Conservation (phyloP, 495 filamentous ascomycete genomes). For the Penicillium riverlandense region DNA sequence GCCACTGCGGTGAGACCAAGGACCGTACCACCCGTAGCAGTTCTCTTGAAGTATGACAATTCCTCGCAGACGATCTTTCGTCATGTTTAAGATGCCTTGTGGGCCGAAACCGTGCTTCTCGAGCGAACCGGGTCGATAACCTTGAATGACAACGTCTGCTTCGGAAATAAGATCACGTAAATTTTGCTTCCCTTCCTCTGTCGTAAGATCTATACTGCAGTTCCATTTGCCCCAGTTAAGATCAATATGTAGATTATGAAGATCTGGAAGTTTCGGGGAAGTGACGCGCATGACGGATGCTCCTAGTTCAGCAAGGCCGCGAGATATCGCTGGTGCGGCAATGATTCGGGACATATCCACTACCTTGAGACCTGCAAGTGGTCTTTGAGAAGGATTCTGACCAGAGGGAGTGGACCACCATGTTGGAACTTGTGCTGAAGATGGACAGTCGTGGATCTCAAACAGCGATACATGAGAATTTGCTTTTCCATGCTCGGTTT, state of each 20-base stretch:
- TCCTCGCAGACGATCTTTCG: constrained; percentile 32
- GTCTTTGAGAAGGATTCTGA: background rate
- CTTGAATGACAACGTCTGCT: constrained; percentile 52
- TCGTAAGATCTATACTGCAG: constrained; percentile 39
- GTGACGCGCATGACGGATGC: constrained; percentile 53
- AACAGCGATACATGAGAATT: constrained; percentile 43
- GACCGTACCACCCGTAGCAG: constrained; percentile 51
- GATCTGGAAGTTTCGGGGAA: constrained; percentile 45
- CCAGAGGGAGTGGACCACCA: constrained; percentile 29
- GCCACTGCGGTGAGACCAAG: constrained; percentile 41
- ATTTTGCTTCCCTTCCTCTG: constrained; percentile 29
- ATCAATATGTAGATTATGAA: constrained; percentile 35
- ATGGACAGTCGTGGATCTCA: constrained; percentile 27
- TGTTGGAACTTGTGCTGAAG: constrained; percentile 24
- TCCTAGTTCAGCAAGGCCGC: constrained; percentile 48
- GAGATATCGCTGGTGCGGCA: constrained; percentile 44
- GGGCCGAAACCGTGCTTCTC: constrained; percentile 42
- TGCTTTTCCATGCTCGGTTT: constrained; percentile 43
- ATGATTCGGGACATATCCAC: constrained; percentile 50
- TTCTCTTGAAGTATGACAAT: constrained; percentile 49
- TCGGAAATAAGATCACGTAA: constrained; percentile 37
- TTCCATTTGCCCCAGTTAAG: constrained; percentile 52
- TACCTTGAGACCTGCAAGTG: constrained; percentile 21
- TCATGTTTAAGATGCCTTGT: constrained; percentile 35
- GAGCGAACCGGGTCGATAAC: constrained; percentile 46